Percentiles rank a stretch among this genome's conserved stretches.
Evolutionary conservation across 176 grass and related monocot genomes (phyloP).

Genomic region (Puya raimondii): DNA sequence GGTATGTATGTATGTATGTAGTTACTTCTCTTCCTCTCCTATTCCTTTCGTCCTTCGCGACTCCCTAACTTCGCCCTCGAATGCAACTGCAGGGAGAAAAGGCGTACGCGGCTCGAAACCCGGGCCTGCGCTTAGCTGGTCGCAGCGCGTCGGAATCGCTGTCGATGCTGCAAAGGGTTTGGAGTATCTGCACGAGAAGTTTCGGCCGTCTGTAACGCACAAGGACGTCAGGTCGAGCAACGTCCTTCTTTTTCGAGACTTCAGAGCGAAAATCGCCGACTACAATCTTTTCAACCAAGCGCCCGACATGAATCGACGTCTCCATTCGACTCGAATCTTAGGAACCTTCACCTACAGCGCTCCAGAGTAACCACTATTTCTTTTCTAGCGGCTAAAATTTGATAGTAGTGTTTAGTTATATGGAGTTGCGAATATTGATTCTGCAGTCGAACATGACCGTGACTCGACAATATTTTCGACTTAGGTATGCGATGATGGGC

Average conservation of each 20-base stretch:
- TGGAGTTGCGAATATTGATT: too few relatives aligned
- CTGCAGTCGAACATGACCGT: neutral
- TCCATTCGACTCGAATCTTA: constrained; percentile 45
- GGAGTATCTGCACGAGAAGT: constrained; percentile 65
- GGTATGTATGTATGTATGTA: constrained; percentile 15
- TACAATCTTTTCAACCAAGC: constrained; percentile 68
- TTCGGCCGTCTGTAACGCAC: constrained; percentile 36
- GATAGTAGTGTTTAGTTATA: too few relatives aligned
- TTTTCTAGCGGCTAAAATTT: too few relatives aligned
- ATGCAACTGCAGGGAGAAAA: constrained; percentile 5
- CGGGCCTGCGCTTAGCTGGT: constrained; percentile 39
- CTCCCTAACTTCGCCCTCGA: neutral
- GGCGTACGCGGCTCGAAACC: neutral
- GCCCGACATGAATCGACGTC: constrained; percentile 41
- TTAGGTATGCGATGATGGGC: constrained; percentile 1
- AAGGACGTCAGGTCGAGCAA: constrained; percentile 53
- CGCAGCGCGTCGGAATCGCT: constrained; percentile 39
- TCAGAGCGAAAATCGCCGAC: constrained; percentile 52
- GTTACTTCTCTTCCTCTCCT: neutral
- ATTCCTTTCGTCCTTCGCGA: neutral
- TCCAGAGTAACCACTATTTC: constrained; percentile 33
- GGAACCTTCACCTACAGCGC: constrained; percentile 61
- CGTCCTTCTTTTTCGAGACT: constrained; percentile 52
- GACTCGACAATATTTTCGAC: neutral
- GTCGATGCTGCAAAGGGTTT: constrained; percentile 51